Conservation (phyloP, 2,329 filamentous ascomycete genomes). For the Ceratocystiopsis minuta region DNA sequence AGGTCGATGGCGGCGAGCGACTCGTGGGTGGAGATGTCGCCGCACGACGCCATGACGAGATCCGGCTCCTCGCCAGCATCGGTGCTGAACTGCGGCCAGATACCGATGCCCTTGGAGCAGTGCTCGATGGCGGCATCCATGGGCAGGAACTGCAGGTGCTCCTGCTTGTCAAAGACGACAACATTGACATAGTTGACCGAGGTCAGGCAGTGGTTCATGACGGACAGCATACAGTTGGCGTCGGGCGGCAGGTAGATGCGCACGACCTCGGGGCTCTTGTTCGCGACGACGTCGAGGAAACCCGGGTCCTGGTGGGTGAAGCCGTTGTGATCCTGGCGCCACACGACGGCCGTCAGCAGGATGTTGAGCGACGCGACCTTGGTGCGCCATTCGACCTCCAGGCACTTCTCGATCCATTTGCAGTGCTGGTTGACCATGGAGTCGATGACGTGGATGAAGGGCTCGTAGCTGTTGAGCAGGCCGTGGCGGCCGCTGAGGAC, state of each 20-base stretch:
- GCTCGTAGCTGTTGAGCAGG: slow-evolving; percentile 64
- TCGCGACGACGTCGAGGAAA: slow-evolving; percentile 62
- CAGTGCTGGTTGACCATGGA: slow-evolving; percentile 75
- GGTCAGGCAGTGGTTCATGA: slow-evolving; percentile 58
- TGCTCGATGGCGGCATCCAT: slow-evolving; percentile 58
- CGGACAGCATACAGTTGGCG: slow-evolving; percentile 58
- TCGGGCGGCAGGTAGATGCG: slow-evolving; percentile 69
- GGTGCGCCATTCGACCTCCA: slow-evolving; percentile 61
- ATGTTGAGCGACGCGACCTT: slow-evolving; percentile 64
- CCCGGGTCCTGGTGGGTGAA: slow-evolving; percentile 61
- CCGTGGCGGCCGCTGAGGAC: slow-evolving; percentile 58
- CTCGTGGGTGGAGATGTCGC: slow-evolving; percentile 58
- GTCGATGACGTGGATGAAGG: slow-evolving; percentile 69
- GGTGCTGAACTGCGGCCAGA: slow-evolving; percentile 62
- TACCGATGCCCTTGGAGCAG: slow-evolving; percentile 62
- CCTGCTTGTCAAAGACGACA: slow-evolving; percentile 62
- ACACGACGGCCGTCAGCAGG: slow-evolving; percentile 59
- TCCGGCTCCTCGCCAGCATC: slow-evolving; percentile 52
- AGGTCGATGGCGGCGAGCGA: slow-evolving; percentile 57
- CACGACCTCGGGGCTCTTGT: slow-evolving; percentile 64
- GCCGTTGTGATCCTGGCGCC: slow-evolving; percentile 70
- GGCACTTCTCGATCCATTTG: slow-evolving; percentile 70
- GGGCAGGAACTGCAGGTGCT: slow-evolving; percentile 56
- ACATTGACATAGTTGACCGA: slow-evolving; percentile 68
- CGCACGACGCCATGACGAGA: slow-evolving; percentile 58